phyloP scores from a whole-genome alignment of 192 early-diverging fungal species.

The Linnemannia exigua region DNA sequence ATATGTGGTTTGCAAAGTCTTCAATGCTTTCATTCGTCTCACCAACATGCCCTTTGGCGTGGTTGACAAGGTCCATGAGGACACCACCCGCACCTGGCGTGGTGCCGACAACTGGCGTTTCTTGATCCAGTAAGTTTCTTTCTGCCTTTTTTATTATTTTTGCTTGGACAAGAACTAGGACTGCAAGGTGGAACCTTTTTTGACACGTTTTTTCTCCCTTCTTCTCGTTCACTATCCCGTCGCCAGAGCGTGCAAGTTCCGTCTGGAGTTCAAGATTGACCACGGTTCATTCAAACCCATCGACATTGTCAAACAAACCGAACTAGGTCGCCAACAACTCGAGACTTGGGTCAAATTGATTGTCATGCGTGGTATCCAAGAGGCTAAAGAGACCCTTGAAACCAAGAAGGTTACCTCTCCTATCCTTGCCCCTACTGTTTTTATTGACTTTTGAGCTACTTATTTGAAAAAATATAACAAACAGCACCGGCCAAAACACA shows the following conservation, averaged over 20 bases:
- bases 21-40: conserved; percentile 65
- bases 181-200: too few relatives aligned
- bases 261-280: conserved; percentile 63
- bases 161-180: too few relatives aligned
- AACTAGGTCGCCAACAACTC: conserved; percentile 50
- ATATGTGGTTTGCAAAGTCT: conserved; percentile 63
- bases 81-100: conserved; percentile 67
- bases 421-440: not conserved
- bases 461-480: not conserved
- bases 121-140: conserved; percentile 65
- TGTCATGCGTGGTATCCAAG: conserved; percentile 46
- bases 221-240: not conserved
- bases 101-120: conserved; percentile 71
- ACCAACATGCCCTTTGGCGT: conserved; percentile 69
- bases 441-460: conserved; percentile 18
- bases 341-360: conserved; percentile 37
- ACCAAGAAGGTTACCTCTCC: conserved; percentile 13
- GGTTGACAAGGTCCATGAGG: conserved; percentile 69
- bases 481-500: not conserved
- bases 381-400: conserved; percentile 33
- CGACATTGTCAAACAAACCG: conserved; percentile 65
- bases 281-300: conserved; percentile 59
- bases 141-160: not conserved
- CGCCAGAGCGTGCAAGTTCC: conserved; percentile 69
- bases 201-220: not conserved